Evolutionary conservation across 306 rosid species (phyloP).

Genomic region (Echinosophora koreensis): DNA sequence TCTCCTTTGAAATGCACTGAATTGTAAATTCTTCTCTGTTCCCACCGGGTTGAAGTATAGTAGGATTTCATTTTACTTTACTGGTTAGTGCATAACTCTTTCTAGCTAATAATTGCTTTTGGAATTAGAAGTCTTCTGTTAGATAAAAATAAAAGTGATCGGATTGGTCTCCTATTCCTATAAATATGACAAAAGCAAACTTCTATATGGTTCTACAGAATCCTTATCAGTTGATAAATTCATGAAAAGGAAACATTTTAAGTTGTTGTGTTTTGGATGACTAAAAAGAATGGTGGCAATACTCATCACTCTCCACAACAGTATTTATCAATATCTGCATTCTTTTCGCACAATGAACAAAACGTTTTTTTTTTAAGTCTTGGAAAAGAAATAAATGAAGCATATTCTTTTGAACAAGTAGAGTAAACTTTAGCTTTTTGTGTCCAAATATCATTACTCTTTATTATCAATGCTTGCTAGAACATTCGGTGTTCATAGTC

Average conservation of each 20-base stretch:
- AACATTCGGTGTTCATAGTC: background rate
- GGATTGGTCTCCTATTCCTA: constrained; percentile 5
- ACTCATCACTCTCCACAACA: background rate
- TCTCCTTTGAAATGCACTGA: constrained; percentile 17
- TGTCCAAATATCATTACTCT: too few relatives aligned
- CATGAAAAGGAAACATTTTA: constrained; percentile 12
- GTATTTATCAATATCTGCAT: background rate
- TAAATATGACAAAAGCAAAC: constrained; percentile 5
- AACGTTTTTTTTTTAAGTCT: background rate
- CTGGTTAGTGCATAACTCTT: background rate
- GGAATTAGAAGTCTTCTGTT: constrained; percentile 17
- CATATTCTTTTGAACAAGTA: constrained; percentile 9
- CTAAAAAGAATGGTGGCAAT: background rate
- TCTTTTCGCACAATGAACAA: background rate
- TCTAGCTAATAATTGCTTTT: constrained; percentile 27
- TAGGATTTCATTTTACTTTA: constrained; percentile 13
- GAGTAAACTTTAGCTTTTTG: constrained; percentile 35
- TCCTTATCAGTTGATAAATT: constrained; percentile 23
- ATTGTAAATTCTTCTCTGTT: constrained; percentile 22
- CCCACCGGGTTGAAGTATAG: constrained; percentile 1
- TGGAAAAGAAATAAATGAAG: background rate
- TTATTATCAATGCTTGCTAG: background rate
- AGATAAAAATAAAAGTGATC: background rate
- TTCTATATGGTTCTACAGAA: constrained; percentile 13
- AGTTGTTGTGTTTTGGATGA: constrained; percentile 14